phyloP scores from a whole-genome alignment of 2,329 filamentous ascomycete genomes.

The Immersiporthe knoxdaviesiana region DNA sequence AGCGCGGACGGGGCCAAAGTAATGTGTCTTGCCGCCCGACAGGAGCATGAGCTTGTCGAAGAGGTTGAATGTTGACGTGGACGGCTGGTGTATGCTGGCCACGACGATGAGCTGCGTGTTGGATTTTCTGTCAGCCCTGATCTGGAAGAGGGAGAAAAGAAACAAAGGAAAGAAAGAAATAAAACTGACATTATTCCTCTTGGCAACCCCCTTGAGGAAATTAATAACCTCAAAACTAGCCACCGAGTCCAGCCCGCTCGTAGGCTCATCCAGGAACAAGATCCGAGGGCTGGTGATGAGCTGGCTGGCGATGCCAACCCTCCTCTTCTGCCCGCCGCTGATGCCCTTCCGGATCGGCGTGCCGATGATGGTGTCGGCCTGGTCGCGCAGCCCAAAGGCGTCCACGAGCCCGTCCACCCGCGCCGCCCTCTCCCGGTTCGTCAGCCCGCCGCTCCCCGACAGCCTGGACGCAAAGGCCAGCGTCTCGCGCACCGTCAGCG shows the following conservation, averaged over 20 bases:
- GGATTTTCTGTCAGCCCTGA: background rate
- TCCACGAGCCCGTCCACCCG: slow-evolving; percentile 69
- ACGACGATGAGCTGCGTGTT: slow-evolving; percentile 70
- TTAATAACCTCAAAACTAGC: slow-evolving; percentile 77
- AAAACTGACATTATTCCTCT: slow-evolving; percentile 63
- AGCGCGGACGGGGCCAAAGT: slow-evolving; percentile 66
- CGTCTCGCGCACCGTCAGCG: slow-evolving; percentile 79
- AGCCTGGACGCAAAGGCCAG: slow-evolving; percentile 77
- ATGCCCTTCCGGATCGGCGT: slow-evolving; percentile 84
- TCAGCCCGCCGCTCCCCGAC: slow-evolving; percentile 53
- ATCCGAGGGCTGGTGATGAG: slow-evolving; percentile 81
- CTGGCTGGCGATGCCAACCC: slow-evolving; percentile 78
- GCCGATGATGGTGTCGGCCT: slow-evolving; percentile 74
- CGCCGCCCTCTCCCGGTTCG: slow-evolving; percentile 58
- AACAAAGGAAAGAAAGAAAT: background rate
- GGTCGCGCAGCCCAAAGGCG: slow-evolving; percentile 72
- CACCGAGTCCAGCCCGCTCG: slow-evolving; percentile 79
- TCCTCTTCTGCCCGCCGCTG: slow-evolving; percentile 81
- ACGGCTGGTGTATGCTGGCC: slow-evolving; percentile 84
- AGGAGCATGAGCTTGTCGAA: slow-evolving; percentile 81
- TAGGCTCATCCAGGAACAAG: slow-evolving; percentile 83
- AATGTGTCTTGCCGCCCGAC: slow-evolving; percentile 71
- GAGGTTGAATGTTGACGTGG: slow-evolving; percentile 74
- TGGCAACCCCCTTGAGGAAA: slow-evolving; percentile 69
- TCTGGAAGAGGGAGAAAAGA: too few relatives aligned